A percentile compares a stretch with the other conserved stretches of the same genome.
These are phyloP conservation scores for Rhypophila decipiens DNA, from an alignment of 495 filamentous ascomycete genomes.

Conservation along the genomic window DNA sequence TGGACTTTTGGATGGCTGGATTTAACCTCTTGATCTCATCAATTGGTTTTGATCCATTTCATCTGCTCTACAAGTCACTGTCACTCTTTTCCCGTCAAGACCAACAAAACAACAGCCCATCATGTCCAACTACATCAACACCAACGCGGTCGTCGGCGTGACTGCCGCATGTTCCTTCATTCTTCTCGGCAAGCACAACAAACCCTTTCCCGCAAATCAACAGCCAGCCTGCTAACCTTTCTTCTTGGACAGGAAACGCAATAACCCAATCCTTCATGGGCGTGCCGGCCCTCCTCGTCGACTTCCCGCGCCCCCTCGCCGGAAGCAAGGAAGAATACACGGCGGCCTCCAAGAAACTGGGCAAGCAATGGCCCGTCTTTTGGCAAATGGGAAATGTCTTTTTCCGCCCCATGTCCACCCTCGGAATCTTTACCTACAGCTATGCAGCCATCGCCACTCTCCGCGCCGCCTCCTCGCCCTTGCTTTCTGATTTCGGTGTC, in stretches of 20 bases:
- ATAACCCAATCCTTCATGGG: constrained; percentile 48
- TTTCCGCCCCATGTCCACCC: constrained; percentile 42
- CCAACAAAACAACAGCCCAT: neutral
- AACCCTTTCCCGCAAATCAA: neutral
- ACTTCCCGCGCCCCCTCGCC: constrained; percentile 37
- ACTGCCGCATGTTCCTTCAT: constrained; percentile 40
- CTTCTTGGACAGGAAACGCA: constrained; percentile 44
- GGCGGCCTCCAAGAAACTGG: constrained; percentile 32
- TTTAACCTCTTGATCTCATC: neutral
- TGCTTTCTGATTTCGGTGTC: neutral
- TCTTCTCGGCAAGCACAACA: constrained; percentile 28
- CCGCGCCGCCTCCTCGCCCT: neutral
- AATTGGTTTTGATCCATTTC: neutral
- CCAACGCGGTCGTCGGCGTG: constrained; percentile 27
- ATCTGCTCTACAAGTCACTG: neutral
- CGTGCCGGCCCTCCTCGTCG: constrained; percentile 39
- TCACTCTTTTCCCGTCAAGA: neutral
- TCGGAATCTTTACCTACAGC: constrained; percentile 40
- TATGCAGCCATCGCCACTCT: constrained; percentile 28
- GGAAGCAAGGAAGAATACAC: constrained; percentile 22
- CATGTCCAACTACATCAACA: constrained; percentile 7
- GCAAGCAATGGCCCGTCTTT: constrained; percentile 42
- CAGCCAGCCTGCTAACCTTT: too few relatives aligned
- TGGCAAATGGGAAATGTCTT: constrained; percentile 43
- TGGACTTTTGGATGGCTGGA: too few relatives aligned